Evolutionary conservation across 176 grass and related monocot genomes (phyloP), one percentile per base, ranked within the genome.

Genomic region (Oryza glaberrima): DNA sequence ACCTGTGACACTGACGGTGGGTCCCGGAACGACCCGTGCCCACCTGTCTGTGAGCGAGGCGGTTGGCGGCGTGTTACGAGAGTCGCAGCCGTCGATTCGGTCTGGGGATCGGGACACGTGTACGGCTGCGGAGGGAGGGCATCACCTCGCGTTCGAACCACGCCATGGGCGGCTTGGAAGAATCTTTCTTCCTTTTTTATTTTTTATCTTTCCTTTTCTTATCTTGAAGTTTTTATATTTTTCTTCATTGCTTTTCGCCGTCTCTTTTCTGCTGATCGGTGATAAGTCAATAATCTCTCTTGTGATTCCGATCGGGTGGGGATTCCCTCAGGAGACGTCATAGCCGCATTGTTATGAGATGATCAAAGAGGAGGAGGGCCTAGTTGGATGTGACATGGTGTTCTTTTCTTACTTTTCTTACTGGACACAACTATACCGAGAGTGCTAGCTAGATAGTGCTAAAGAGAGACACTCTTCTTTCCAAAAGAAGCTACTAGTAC

Each of bases 71-170:
- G 0, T 5, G 1, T 16, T 4, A 2, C 15, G 43, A 16, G 41
- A 6, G 83, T 79, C 54, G 67, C n/a, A 43, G 65, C 51, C 76
- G 75, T 87, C 11, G 22, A 16, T 76, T 80, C 23, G 58, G 76
- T n/a, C 68, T 5, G 30, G 1, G 3, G 1, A 46, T 49, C 1
- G 67, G 36, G 34, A 65, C 83, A 70, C 74, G 83, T 92, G 87
- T 86, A 86, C 52, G 78, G 90, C 60, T 4, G 3, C 3, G 25
- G 74, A 30, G 30, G 49, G 15, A 60, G 45, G 49, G 79, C 75
- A 92, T 90, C 61, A 80, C 25, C 41, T 83, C 60, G 90, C 90
- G 90, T 92, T 83, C 80, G 79, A 82, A 72, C 45, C 69, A 92
- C 90, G 90, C 87, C 40, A 70, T 65, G 49, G 82, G 77, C 83